These are phyloP conservation scores for Caryopteris hybrid DNA, from an alignment of 305 asterid species.

Conservation along the genomic window DNA sequence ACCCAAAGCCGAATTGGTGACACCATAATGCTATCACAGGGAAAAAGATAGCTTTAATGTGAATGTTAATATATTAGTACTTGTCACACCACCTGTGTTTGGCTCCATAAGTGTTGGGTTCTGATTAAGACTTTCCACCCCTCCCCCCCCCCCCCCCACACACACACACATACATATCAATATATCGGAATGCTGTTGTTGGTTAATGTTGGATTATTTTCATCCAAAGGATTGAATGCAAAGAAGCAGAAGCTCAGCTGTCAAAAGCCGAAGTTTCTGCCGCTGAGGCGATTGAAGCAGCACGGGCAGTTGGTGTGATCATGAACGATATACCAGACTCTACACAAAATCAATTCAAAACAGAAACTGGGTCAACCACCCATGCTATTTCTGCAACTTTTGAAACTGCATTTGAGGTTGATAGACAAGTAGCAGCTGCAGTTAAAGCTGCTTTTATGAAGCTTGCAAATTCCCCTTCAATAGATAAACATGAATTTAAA, in stretches of 20 bases:
- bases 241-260: slow-evolving; percentile 68
- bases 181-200: neutral
- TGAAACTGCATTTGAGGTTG: slow-evolving; percentile 87
- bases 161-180: neutral
- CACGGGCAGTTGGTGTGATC: slow-evolving; percentile 66
- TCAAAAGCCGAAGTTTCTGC: slow-evolving; percentile 57
- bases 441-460: slow-evolving; percentile 75
- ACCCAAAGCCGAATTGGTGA: no score
- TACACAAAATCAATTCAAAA: slow-evolving; percentile 45
- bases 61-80: no score
- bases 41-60: no score
- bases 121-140: no score
- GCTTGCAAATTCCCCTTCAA: slow-evolving; percentile 67
- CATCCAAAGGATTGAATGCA: slow-evolving; percentile 58
- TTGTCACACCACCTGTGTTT: no score
- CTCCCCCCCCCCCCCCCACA: no score
- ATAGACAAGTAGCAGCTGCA: slow-evolving; percentile 87
- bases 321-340: slow-evolving; percentile 57
- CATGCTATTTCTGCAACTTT: slow-evolving; percentile 74
- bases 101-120: no score
- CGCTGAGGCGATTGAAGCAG: slow-evolving; percentile 78
- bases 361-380: slow-evolving; percentile 47
- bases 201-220: neutral
- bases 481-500: slow-evolving; percentile 63
- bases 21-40: no score